These are phyloP conservation scores for Colletotrichum higginsianum DNA, from an alignment of 2,329 filamentous ascomycete genomes.

Conservation along the genomic window DNA sequence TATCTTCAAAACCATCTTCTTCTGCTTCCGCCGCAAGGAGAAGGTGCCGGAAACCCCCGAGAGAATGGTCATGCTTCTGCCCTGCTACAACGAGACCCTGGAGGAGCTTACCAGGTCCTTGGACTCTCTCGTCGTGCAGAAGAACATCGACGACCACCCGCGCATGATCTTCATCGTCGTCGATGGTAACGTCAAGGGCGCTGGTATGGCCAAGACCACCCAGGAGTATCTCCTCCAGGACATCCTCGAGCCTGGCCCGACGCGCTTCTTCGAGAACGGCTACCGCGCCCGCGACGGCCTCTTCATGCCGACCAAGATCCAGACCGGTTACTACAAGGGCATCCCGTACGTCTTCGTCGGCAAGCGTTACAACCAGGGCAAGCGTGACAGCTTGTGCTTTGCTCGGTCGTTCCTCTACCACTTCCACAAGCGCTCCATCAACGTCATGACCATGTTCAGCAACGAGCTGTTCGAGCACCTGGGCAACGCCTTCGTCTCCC, in stretches of 20 bases:
- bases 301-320: conserved; percentile 62
- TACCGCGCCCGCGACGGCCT: conserved; percentile 63
- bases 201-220: conserved; percentile 63
- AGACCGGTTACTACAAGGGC: conserved; percentile 61
- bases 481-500: conserved; percentile 55
- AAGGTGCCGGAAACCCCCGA: conserved; percentile 53
- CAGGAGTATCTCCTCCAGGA: conserved; percentile 63
- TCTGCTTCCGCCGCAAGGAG: conserved; percentile 50
- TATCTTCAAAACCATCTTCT: conserved; percentile 50
- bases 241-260: conserved; percentile 56
- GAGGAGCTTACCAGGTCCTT: conserved; percentile 61
- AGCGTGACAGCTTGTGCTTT: conserved; percentile 65
- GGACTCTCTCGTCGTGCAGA: conserved; percentile 61
- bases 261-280: conserved; percentile 56
- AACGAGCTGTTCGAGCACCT: conserved; percentile 60
- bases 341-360: conserved; percentile 63
- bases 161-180: conserved; percentile 63
- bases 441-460: conserved; percentile 62
- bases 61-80: conserved; percentile 61
- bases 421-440: conserved; percentile 60
- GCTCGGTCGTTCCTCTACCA: conserved; percentile 64
- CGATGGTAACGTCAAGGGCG: conserved; percentile 62
- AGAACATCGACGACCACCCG: conserved; percentile 58
- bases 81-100: conserved; percentile 65
- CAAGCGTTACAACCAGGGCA: conserved; percentile 65